Evolutionary conservation across 495 filamentous ascomycete species (phyloP), one percentile per base, ranked within the genome.

Genomic region (Daldinia childiae): DNA sequence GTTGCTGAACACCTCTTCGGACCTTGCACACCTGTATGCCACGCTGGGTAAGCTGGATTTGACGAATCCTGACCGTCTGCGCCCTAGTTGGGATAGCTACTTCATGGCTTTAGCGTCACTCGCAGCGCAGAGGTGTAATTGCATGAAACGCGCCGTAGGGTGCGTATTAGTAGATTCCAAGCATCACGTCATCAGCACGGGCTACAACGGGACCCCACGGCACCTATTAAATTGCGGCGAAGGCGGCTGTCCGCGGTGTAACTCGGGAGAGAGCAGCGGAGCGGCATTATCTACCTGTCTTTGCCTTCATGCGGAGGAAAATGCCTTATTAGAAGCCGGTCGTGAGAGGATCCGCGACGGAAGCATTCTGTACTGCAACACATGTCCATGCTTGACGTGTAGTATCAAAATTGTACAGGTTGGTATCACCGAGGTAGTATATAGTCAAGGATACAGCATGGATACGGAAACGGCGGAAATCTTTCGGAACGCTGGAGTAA

Each of bases 391-490:
- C 73, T 84, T 98, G 83, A 99, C 95, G n/a, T 99, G 95, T 78
- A 95, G 92, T 69, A 94, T 98, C 81, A 99, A 99, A 79, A 98
- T 99, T 74, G 89, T 91, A 7, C 95, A 99, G 80, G 93, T 98
- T 26, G 95, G 95, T 0, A 97, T 99, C 32, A 88, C 85, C 24
- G 95, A 99, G 82, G 95, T 99, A 27, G 95, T 99, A 29, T 99
- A 96, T 77, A 92, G 88, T 54, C 90, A 95, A 75, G 88, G 93
- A 6, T 99, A 99, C 74, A 93, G 92, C 66, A 97, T 99, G 92
- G 95, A 99, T 78, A 83, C 80, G 26, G 87, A 93, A 81, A 93
- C 93, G 30, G 92, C 93, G n/a, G 86, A 84, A 27, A 89, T 97
- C 45, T 89, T 97, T 54, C 76, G 84, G 64, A 83, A 91, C 74